Base-by-base conservation (phyloP, 148 eudicot genomes). In the Camellia sinensis region DNA sequence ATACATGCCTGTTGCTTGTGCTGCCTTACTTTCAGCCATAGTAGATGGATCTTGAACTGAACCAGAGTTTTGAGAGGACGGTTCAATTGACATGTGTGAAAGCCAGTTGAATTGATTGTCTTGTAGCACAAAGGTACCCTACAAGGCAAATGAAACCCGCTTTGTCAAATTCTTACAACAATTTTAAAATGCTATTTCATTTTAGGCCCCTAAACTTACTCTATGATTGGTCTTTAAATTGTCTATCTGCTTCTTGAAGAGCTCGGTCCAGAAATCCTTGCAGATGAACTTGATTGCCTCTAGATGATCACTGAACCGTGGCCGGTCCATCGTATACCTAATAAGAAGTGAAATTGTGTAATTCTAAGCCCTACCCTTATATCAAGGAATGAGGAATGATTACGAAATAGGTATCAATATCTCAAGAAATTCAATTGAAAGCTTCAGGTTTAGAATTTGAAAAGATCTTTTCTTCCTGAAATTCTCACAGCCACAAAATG, bases 121-220 rank as follows among this genome's bases (percentile, higher is more conserved):
- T 92, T 96, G 99, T 84, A 96, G 85, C 70, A 96, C 99, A 78
- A 96, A 96, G 50, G 98, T 96, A 67, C 99, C 99, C 99, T 96
- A 50, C 46, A 77, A 78, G 69, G 75, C 54, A 65, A 73, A 83
- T 12, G 82, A 22, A 81, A 74, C 19, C 73, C 56, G 45, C 37
- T 66, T 78, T 65, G 71, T 29, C 66, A 78, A 73, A 22, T 57
- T 29, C 53, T 12, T n/a, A 52, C 19, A 69, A 57, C 40, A 21
- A 3, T 37, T 72, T 62, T 60, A 63, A 70, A 44, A 37, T 73
- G 12, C 54, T 66, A 17, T 18, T 52, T 53, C 57, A 77, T 70
- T 41, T 57, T 44, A 57, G 67, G 57, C 11, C 78, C 52, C n/a
- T 67, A 52, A 78, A 82, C 91, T 80, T 86, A 93, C 99, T 80